phyloP scores from a whole-genome alignment of 2,329 filamentous ascomycete species.

The Trichoderma afroharzianum region DNA sequence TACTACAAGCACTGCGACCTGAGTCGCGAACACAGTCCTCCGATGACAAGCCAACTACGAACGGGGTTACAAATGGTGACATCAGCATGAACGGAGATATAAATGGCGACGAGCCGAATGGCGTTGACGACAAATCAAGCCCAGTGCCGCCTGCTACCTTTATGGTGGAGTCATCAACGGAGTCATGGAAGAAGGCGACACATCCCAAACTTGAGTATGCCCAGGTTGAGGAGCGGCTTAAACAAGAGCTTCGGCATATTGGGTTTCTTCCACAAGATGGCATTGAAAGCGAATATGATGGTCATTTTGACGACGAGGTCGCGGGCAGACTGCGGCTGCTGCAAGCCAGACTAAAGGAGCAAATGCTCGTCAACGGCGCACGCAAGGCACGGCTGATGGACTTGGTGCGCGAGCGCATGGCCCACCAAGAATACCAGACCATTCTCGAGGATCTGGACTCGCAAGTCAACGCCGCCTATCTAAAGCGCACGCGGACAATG shows the following conservation, averaged over 20 bases:
- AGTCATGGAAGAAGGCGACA: constrained; percentile 73
- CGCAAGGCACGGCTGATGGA: constrained; percentile 84
- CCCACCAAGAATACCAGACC: constrained; percentile 92
- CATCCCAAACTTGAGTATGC: constrained; percentile 77
- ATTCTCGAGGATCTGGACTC: constrained; percentile 95
- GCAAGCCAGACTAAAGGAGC: constrained; percentile 75
- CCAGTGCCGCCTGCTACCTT: constrained; percentile 65
- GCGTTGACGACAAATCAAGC: constrained; percentile 36
- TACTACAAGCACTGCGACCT: constrained; percentile 77
- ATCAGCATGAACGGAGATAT: constrained; percentile 51
- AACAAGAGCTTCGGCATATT: constrained; percentile 86
- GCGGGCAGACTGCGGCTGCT: constrained; percentile 83
- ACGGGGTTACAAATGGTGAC: constrained; percentile 53
- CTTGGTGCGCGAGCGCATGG: constrained; percentile 86
- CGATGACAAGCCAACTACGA: constrained; percentile 56
- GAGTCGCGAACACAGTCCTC: constrained; percentile 57
- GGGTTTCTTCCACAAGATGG: constrained; percentile 73
- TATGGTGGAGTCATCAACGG: constrained; percentile 73
- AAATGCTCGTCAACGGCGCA: constrained; percentile 84
- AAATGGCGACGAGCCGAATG: constrained; percentile 35
- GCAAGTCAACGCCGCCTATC: constrained; percentile 90
- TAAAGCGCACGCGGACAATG: constrained; percentile 91
- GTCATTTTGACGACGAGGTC: constrained; percentile 90
- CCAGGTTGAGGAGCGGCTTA: constrained; percentile 84
- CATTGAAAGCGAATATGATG: constrained; percentile 73